Evolutionary conservation across 2,329 filamentous ascomycete species (phyloP).

Genomic region (Pseudopithomyces chartarum): DNA sequence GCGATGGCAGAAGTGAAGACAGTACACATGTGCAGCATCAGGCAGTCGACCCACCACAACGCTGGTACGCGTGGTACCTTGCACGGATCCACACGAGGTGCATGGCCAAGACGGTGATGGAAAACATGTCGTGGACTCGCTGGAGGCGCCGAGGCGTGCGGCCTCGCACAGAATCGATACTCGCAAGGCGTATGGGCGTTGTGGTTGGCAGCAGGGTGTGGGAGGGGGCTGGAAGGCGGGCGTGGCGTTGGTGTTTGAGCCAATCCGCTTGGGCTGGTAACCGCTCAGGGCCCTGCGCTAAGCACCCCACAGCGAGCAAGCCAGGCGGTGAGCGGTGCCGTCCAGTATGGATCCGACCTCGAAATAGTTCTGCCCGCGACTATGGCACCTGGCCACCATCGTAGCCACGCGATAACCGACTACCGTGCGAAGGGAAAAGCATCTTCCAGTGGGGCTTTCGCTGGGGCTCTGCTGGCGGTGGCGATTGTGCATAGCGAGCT

Average conservation of each 20-base stretch:
- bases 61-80: constrained; percentile 19
- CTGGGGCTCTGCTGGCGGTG: constrained; percentile 32
- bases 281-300: constrained; percentile 30
- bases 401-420: constrained; percentile 5
- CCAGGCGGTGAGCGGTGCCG: constrained; percentile 25
- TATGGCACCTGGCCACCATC: constrained; percentile 4
- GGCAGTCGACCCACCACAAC: constrained; percentile 15
- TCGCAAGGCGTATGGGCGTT: constrained; percentile 29
- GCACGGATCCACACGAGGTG: constrained; percentile 28
- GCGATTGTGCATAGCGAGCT: constrained; percentile 15
- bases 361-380: constrained; percentile 23
- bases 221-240: constrained; percentile 24
- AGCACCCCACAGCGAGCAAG: constrained; percentile 19
- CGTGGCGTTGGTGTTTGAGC: constrained; percentile 18
- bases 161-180: constrained; percentile 22
- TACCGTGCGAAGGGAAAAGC: not conserved
- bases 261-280: constrained; percentile 32
- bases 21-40: constrained; percentile 23
- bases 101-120: constrained; percentile 22
- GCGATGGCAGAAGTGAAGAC: constrained; percentile 15
- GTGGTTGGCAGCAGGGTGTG: constrained; percentile 39
- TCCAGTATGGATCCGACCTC: constrained; percentile 28
- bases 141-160: constrained; percentile 38
- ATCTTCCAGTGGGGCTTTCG: constrained; percentile 15
- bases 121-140: constrained; percentile 23